These are phyloP conservation scores for Amanita brunnescens DNA, from an alignment of 768 basidiomycete species.

Conservation along the genomic window DNA sequence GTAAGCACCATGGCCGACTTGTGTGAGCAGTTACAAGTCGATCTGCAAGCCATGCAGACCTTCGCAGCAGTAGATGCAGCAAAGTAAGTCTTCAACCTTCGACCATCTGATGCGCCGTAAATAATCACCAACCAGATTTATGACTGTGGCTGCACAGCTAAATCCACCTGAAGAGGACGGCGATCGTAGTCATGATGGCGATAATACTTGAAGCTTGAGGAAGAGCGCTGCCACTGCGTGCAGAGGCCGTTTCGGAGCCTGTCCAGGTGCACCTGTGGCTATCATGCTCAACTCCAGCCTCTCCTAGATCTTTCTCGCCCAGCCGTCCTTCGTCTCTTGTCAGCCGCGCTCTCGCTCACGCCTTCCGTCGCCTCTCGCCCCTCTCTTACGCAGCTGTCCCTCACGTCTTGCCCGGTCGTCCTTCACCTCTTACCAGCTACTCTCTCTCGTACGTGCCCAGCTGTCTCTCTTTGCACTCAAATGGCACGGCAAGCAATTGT, in stretches of 20 bases:
- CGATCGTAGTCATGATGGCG: slow-evolving; percentile 2
- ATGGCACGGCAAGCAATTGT: too few relatives aligned
- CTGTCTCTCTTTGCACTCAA: too few relatives aligned
- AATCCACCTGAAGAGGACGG: slow-evolving; percentile 22
- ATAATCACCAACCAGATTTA: slow-evolving; percentile 30
- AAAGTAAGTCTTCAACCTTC: slow-evolving; percentile 52
- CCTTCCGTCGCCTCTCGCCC: too few relatives aligned
- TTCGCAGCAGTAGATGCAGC: slow-evolving; percentile 76
- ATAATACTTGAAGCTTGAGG: not conserved
- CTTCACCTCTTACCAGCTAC: too few relatives aligned
- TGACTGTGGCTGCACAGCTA: slow-evolving; percentile 33
- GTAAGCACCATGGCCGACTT: slow-evolving; percentile 68
- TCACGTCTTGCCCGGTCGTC: too few relatives aligned
- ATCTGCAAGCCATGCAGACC: slow-evolving; percentile 70
- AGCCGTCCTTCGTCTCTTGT: too few relatives aligned
- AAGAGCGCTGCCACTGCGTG: not conserved
- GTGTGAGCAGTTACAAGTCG: slow-evolving; percentile 66
- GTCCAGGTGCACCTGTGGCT: not conserved
- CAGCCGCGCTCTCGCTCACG: too few relatives aligned
- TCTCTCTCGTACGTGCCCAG: too few relatives aligned
- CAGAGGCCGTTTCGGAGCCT: not conserved
- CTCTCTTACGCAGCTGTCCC: too few relatives aligned
- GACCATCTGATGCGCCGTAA: too few relatives aligned
- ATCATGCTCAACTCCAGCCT: too few relatives aligned
- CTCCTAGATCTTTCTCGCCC: too few relatives aligned